Conservation (phyloP, 1,284 basidiomycete genomes). For the Amylostereum areolatum region DNA sequence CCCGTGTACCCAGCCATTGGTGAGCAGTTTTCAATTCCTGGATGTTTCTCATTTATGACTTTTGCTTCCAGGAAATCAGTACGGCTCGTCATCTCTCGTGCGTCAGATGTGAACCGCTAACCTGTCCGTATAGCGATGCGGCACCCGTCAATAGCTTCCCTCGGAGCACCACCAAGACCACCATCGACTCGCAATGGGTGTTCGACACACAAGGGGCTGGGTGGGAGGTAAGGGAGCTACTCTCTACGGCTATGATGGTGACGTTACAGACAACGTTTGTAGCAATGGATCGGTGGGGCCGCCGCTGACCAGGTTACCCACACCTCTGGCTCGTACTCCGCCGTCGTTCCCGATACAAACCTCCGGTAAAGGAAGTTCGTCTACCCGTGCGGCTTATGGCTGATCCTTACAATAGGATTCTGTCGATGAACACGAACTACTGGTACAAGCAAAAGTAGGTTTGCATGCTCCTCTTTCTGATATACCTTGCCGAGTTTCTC, state of each 20-base stretch:
- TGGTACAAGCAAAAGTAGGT: constrained; percentile 13
- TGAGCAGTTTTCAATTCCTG: neutral
- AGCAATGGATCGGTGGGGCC: constrained; percentile 9
- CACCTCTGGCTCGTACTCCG: constrained; percentile 8
- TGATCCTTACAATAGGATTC: constrained; percentile 9
- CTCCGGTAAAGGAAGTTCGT: constrained; percentile 4
- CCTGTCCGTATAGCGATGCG: constrained; percentile 3
- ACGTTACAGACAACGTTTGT: neutral
- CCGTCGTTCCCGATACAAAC: constrained; percentile 7
- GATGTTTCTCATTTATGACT: neutral
- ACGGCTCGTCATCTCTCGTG: neutral
- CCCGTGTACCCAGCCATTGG: constrained; percentile 10
- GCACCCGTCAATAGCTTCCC: constrained; percentile 14
- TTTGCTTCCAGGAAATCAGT: neutral
- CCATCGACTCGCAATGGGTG: constrained; percentile 11
- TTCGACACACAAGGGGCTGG: constrained; percentile 11
- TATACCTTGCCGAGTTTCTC: neutral
- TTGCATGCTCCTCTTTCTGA: neutral
- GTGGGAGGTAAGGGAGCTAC: constrained; percentile 6
- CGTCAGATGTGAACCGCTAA: neutral
- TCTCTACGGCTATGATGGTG: neutral
- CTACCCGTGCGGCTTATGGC: neutral
- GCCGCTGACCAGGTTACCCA: constrained; percentile 8
- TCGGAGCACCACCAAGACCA: constrained; percentile 3
- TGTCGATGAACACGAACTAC: constrained; percentile 24